phyloP scores from a whole-genome alignment of 257 asterid genomes.

The Parsonsia alboflavescens region DNA sequence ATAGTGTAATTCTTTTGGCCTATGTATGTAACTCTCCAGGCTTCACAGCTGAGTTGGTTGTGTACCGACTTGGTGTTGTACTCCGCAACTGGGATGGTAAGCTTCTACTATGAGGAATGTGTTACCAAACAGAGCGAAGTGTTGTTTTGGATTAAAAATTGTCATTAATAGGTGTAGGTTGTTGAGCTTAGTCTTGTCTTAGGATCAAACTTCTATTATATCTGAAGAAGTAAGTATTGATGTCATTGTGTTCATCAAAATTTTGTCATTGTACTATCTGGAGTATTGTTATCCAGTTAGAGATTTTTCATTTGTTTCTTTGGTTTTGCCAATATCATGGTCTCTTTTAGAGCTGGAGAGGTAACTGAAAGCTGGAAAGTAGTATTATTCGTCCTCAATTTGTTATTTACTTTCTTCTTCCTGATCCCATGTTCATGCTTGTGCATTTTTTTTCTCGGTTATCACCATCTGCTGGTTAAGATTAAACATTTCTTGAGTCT shows the following conservation, averaged over 20 bases:
- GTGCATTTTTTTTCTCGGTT: neutral
- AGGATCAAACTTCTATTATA: neutral
- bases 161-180: neutral
- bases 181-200: neutral
- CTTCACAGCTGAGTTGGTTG: neutral
- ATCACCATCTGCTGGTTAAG: neutral
- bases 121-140: neutral
- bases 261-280: neutral
- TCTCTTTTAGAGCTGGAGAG: neutral
- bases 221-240: neutral
- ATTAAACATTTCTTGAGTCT: neutral
- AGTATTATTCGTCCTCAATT: neutral
- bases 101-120: neutral
- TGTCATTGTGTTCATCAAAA: neutral
- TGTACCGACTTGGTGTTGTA: neutral
- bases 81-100: neutral
- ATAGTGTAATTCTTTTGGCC: neutral
- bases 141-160: neutral
- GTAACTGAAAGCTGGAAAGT: neutral
- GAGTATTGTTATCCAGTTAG: neutral
- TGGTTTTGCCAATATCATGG: neutral
- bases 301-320: neutral
- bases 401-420: neutral
- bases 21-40: neutral
- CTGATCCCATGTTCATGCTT: neutral